Evolutionary conservation across 164 flowering plant species (phyloP).

Genomic region (Liriodendron chinense): DNA sequence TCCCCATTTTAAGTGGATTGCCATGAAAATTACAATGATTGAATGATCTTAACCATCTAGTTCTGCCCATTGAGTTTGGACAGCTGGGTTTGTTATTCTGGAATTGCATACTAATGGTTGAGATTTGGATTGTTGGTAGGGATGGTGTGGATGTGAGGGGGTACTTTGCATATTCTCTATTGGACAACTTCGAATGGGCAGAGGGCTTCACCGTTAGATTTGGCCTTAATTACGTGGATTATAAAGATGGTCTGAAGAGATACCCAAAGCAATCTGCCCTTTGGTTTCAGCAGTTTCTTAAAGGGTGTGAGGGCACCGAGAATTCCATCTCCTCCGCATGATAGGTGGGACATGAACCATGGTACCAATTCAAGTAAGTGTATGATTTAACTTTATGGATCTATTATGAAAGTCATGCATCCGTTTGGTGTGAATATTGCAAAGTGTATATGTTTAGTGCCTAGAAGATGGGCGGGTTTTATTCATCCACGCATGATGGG

Average conservation of each 20-base stretch:
- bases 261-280: slow-evolving; percentile 32
- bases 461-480: too few species aligned
- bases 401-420: too few species aligned
- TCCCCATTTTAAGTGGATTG: not conserved
- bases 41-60: too few species aligned
- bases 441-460: too few species aligned
- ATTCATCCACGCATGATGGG: too few species aligned
- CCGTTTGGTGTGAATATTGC: too few species aligned
- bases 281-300: slow-evolving; percentile 43
- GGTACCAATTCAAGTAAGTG: too few species aligned
- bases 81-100: too few species aligned
- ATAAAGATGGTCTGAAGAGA: slow-evolving; percentile 26
- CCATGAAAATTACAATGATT: too few species aligned
- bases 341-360: too few species aligned
- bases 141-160: slow-evolving; percentile 35
- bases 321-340: not conserved
- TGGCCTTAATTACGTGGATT: slow-evolving; percentile 33
- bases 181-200: slow-evolving; percentile 43
- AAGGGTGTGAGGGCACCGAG: not conserved
- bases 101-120: not conserved
- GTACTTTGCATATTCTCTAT: slow-evolving; percentile 42
- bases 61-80: too few species aligned
- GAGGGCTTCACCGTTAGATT: slow-evolving; percentile 28
- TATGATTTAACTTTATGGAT: too few species aligned
- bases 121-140: slow-evolving; percentile 10